Evolutionary conservation across 164 flowering plant genomes (phyloP).

Genomic region (Aristolochia californica): DNA sequence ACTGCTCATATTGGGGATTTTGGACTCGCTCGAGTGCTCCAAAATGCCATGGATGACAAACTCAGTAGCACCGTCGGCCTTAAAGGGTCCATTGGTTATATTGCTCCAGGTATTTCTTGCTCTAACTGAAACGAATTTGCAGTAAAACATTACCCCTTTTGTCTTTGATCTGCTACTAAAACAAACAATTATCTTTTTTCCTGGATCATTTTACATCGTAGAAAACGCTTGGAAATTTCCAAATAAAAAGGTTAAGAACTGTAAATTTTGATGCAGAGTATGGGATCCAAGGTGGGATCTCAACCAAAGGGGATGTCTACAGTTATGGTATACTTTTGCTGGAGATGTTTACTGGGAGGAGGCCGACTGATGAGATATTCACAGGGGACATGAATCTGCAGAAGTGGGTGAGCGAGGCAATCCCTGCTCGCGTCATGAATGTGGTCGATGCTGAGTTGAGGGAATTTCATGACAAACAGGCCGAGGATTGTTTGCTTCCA

Average conservation of each 20-base stretch:
- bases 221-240: no score
- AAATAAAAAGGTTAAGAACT: not conserved
- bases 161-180: no score
- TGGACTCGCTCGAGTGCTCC: not conserved
- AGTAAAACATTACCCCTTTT: no score
- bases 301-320: constrained; percentile 5
- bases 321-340: constrained; percentile 4
- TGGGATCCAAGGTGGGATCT: constrained; percentile 1
- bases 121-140: no score
- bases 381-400: not conserved
- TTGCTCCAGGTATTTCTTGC: constrained; percentile 4
- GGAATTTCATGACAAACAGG: not conserved
- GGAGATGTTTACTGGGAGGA: constrained; percentile 3
- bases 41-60: not conserved
- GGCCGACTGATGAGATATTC: constrained; percentile 2
- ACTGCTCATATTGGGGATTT: constrained; percentile 7
- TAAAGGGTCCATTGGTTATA: constrained; percentile 9
- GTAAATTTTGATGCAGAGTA: constrained; percentile 1
- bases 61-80: constrained; percentile 5
- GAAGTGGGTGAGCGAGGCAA: not conserved
- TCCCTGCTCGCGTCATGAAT: not conserved
- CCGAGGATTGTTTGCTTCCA: not conserved
- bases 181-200: no score
- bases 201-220: not conserved
- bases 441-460: not conserved